Conservation (phyloP, 176 grass and related monocot species). For the Paspalum vaginatum region DNA sequence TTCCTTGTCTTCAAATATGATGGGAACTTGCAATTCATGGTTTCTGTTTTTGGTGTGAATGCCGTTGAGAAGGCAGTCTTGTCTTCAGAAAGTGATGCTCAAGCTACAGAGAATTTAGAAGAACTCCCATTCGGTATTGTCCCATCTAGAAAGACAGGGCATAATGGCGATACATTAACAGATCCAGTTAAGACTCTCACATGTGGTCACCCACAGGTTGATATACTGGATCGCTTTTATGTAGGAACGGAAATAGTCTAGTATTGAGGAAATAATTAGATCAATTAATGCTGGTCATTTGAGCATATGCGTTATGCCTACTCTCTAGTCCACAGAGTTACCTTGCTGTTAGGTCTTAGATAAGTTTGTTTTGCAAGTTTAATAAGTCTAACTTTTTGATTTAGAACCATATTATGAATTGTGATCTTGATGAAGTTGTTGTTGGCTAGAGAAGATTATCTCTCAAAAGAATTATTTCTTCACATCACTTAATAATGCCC, state of each 20-base stretch:
- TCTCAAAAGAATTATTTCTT: neutral
- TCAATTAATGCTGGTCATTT: slow-evolving; percentile 14
- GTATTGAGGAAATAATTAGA: slow-evolving; percentile 11
- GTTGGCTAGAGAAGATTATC: neutral
- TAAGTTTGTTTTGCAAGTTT: slow-evolving; percentile 9
- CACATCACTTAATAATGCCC: neutral
- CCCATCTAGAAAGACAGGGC: slow-evolving; percentile 8
- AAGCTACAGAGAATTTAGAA: slow-evolving; percentile 7
- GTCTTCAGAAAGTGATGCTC: slow-evolving; percentile 21
- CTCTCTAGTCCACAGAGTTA: slow-evolving; percentile 18
- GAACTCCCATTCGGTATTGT: slow-evolving; percentile 3
- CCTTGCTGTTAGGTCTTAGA: slow-evolving; percentile 13
- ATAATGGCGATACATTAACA: neutral
- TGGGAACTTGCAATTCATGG: slow-evolving; percentile 57
- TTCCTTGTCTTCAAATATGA: slow-evolving; percentile 72
- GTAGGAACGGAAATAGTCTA: slow-evolving; percentile 16
- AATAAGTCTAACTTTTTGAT: neutral
- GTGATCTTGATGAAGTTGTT: neutral
- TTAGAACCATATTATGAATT: neutral
- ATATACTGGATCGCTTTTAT: neutral
- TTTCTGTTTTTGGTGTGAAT: slow-evolving; percentile 60
- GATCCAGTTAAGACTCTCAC: slow-evolving; percentile 1
- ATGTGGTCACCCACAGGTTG: slow-evolving; percentile 28
- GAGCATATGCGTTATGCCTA: neutral
- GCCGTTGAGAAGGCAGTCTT: slow-evolving; percentile 59